Evolutionary conservation across 2,329 filamentous ascomycete genomes (phyloP).

Genomic region (Monilinia fructicola): DNA sequence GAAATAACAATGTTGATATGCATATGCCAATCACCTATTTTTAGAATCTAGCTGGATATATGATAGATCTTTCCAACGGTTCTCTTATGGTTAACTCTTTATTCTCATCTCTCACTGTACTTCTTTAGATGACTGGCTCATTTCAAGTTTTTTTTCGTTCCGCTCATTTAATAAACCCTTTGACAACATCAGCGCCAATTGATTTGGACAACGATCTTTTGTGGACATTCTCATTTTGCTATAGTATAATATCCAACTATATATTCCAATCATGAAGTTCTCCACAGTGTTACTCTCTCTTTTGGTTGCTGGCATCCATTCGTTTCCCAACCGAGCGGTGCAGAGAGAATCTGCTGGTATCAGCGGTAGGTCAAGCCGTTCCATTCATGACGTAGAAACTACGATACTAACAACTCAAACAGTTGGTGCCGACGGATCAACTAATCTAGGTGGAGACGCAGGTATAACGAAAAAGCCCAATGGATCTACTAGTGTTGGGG

Average conservation of each 20-base stretch:
- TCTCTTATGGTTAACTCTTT: background rate
- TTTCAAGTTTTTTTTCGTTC: background rate
- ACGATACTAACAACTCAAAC: background rate
- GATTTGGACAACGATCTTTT: constrained; percentile 4
- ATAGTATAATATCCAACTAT: constrained; percentile 1
- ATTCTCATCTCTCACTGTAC: background rate
- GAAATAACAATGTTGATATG: background rate
- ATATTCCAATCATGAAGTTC: constrained; percentile 9
- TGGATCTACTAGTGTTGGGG: constrained; percentile 13
- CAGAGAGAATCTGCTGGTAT: constrained; percentile 17
- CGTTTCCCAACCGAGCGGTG: constrained; percentile 1
- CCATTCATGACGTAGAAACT: too few species aligned
- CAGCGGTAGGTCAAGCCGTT: constrained; percentile 5
- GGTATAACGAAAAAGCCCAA: constrained; percentile 18
- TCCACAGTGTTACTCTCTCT: constrained; percentile 16
- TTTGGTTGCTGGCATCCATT: constrained; percentile 20
- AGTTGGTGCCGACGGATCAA: constrained; percentile 12
- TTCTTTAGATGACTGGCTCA: constrained; percentile 18
- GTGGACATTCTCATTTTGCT: background rate
- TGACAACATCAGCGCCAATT: background rate
- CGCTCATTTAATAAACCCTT: background rate
- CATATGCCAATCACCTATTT: background rate
- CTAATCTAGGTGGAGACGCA: background rate
- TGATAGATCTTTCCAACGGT: background rate
- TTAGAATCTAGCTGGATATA: constrained; percentile 13